Base-by-base conservation (phyloP, 768 basidiomycete genomes). In the Astraeus odoratus region DNA sequence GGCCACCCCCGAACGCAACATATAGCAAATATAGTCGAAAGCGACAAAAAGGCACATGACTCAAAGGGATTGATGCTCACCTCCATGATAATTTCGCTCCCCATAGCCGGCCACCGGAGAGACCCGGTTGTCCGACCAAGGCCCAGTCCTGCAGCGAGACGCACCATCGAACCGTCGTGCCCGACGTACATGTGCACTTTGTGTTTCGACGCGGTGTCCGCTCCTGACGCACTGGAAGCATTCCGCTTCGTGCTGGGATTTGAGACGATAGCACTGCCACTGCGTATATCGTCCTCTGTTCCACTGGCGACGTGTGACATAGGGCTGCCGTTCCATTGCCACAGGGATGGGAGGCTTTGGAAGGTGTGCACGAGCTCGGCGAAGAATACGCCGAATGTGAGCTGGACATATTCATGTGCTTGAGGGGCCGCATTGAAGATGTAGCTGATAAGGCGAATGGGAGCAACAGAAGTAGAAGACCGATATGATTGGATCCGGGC, bases 361-460 rank as follows among this genome's bases (percentile, higher is more conserved):
- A 74, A 66, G 53, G 71, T 73, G 39, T 65, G 55, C 7, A 64
- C 60, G 43, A 76, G 54, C 48, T 76, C 74, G 13, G 60, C 50
- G 49, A 75, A 67, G 60, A 76, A 70, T 19, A 68, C 74, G 5
- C 74, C 74, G 39, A 72, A 73, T 1, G 69, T 70, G 2, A 76
- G 67, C 4, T 68, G 65, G 19, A 61, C 71, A 43, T 76, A 76
- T 0, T 46, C 54, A 0, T 68, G 63, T 4, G 75, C 61, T 41
- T 72, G 71, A 46, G 67, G 60, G 4, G 74, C 75, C 0, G 66
- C 51, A 47, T 72, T 74, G 69, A 71, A 76, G 53, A 76, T 73
- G 51, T 76, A 76, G 39, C 74, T 75, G n/a, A 50, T n/a, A n/a
- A n/a, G n/a, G n/a, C n/a, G n/a, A n/a, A n/a, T n/a, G n/a, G n/a